Evolutionary conservation across 768 basidiomycete genomes (phyloP).

Genomic region (Lactifluus pinguis): DNA sequence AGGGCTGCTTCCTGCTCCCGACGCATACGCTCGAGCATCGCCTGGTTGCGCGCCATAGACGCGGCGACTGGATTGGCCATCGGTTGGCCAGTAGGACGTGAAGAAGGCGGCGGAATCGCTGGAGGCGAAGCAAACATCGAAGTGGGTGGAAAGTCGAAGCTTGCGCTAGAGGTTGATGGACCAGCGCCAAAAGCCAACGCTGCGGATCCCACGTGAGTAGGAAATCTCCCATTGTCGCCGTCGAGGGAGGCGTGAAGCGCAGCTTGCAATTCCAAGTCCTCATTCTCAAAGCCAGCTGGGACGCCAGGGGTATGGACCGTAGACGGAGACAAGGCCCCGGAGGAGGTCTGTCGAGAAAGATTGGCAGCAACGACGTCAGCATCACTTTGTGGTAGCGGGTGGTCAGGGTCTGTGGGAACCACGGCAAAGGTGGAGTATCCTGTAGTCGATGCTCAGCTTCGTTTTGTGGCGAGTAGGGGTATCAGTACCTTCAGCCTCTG

Average conservation of each 20-base stretch:
- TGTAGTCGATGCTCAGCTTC: slow-evolving; percentile 25
- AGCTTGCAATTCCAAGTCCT: slow-evolving; percentile 81
- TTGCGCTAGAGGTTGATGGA: background rate
- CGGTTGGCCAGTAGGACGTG: slow-evolving; percentile 18
- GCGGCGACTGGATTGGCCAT: slow-evolving; percentile 18
- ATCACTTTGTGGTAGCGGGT: slow-evolving; percentile 53
- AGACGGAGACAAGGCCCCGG: slow-evolving; percentile 18
- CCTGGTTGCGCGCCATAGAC: slow-evolving; percentile 21
- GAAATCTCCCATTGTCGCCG: slow-evolving; percentile 14
- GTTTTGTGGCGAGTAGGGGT: background rate
- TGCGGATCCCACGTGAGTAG: background rate
- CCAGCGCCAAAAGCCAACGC: background rate
- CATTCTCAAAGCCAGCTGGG: slow-evolving; percentile 51
- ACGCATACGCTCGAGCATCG: slow-evolving; percentile 24
- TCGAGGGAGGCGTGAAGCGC: slow-evolving; percentile 76
- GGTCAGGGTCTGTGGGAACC: slow-evolving; percentile 47
- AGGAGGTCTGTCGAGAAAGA: slow-evolving; percentile 45
- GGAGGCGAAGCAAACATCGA: slow-evolving; percentile 24
- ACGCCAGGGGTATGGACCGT: slow-evolving; percentile 1
- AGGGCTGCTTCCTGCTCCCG: slow-evolving; percentile 59
- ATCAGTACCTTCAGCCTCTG: slow-evolving; percentile 67
- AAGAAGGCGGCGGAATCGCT: slow-evolving; percentile 24
- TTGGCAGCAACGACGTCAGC: slow-evolving; percentile 65
- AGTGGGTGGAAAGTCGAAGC: slow-evolving; percentile 9
- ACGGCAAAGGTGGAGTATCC: slow-evolving; percentile 81